Conservation (phyloP, 176 grass and related monocot genomes). For the Raddia guianensis region DNA sequence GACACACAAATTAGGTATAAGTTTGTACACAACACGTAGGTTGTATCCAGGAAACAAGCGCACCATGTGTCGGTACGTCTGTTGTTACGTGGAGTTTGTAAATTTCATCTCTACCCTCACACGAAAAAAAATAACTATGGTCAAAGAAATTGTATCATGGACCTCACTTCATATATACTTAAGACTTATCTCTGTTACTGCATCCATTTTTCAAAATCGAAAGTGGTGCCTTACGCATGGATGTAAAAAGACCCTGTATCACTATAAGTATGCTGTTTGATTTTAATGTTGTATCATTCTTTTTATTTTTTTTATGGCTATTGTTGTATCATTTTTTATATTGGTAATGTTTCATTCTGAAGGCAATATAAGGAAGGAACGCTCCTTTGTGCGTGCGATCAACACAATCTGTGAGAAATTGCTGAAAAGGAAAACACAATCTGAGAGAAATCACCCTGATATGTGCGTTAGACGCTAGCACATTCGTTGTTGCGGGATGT, state of each 20-base stretch:
- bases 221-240: background rate
- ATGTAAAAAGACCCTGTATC: background rate
- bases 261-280: background rate
- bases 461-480: background rate
- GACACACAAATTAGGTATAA: background rate
- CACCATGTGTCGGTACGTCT: background rate
- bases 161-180: background rate
- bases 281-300: background rate
- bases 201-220: background rate
- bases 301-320: too few species aligned
- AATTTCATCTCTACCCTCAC: background rate
- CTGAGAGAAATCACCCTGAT: background rate
- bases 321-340: too few species aligned
- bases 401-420: background rate
- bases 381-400: background rate
- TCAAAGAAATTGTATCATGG: slow-evolving; percentile 7
- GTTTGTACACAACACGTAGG: background rate
- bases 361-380: background rate
- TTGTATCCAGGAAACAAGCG: slow-evolving; percentile 23
- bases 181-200: background rate
- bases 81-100: background rate
- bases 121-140: background rate
- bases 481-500: background rate
- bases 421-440: background rate
- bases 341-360: background rate